These are phyloP conservation scores for Penicillium manginii DNA, from an alignment of 495 filamentous ascomycete species.

Conservation along the genomic window DNA sequence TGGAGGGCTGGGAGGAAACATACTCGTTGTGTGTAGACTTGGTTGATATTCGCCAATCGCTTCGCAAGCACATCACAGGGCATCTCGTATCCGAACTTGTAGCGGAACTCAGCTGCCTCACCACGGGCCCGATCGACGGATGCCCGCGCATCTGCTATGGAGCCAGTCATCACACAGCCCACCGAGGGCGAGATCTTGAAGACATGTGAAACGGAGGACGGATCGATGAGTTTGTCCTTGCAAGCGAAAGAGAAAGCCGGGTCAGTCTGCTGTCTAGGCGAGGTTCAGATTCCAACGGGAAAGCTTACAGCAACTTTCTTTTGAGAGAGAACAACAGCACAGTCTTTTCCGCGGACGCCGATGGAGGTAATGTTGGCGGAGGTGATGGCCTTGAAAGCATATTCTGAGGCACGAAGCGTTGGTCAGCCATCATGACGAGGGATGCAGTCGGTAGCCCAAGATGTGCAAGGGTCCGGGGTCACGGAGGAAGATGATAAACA, in stretches of 20 bases:
- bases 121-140: conserved; percentile 88
- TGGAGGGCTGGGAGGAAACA: conserved; percentile 28
- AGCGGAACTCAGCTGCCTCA: conserved; percentile 95
- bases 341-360: conserved; percentile 93
- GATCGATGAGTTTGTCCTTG: conserved; percentile 98
- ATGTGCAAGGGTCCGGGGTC: not conserved
- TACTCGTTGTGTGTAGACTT: conserved; percentile 98
- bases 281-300: conserved; percentile 5
- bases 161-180: conserved; percentile 97
- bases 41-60: conserved; percentile 96
- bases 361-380: conserved; percentile 98
- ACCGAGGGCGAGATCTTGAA: conserved; percentile 96
- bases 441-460: conserved; percentile 7
- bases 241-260: not conserved
- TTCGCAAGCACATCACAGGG: conserved; percentile 96
- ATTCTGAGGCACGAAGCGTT: conserved; percentile 63
- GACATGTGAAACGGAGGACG: conserved; percentile 93
- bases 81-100: conserved; percentile 99
- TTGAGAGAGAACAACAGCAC: conserved; percentile 95
- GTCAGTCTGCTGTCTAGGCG: conserved; percentile 10
- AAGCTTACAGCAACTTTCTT: conserved; percentile 96
- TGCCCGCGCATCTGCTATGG: conserved; percentile 94
- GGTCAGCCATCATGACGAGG: conserved; percentile 27
- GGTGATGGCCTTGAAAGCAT: conserved; percentile 99
- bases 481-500: conserved; percentile 41